Conservation (phyloP, 208 protist species). For the Histomonas meleagridis region DNA sequence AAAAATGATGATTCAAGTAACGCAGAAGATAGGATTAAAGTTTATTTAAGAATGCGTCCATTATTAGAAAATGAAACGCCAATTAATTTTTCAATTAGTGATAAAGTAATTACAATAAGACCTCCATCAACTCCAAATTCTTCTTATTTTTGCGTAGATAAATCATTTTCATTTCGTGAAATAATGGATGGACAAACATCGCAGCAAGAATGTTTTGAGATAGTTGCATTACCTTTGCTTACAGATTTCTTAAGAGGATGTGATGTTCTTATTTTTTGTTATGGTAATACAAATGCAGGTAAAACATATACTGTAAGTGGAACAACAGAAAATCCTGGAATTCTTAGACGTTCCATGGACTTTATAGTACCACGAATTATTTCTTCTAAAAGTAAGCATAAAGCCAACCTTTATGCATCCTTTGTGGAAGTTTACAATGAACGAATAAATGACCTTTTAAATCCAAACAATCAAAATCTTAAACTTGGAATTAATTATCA, state of each 20-base stretch:
- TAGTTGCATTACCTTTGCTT: background rate
- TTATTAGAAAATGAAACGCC: background rate
- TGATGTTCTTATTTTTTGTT: conserved; percentile 31
- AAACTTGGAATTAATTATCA: background rate
- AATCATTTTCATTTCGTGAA: background rate
- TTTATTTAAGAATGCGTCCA: background rate
- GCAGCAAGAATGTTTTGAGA: background rate
- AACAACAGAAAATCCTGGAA: background rate
- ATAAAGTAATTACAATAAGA: background rate
- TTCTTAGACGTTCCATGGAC: background rate
- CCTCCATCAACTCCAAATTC: background rate
- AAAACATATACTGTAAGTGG: conserved; percentile 34
- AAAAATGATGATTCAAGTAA: too few species aligned
- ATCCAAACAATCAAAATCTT: background rate
- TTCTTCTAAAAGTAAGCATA: background rate
- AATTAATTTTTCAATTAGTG: background rate
- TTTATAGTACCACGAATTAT: background rate
- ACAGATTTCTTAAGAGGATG: background rate
- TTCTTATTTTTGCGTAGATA: background rate
- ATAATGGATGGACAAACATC: background rate
- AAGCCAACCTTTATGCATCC: background rate
- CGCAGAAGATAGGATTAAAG: background rate
- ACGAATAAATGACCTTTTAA: background rate
- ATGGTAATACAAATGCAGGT: conserved; percentile 28
- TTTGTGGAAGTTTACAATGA: conserved; percentile 32